Base-by-base conservation (phyloP, 192 early-diverging fungal species). In the Pilobolus umbonatus region DNA sequence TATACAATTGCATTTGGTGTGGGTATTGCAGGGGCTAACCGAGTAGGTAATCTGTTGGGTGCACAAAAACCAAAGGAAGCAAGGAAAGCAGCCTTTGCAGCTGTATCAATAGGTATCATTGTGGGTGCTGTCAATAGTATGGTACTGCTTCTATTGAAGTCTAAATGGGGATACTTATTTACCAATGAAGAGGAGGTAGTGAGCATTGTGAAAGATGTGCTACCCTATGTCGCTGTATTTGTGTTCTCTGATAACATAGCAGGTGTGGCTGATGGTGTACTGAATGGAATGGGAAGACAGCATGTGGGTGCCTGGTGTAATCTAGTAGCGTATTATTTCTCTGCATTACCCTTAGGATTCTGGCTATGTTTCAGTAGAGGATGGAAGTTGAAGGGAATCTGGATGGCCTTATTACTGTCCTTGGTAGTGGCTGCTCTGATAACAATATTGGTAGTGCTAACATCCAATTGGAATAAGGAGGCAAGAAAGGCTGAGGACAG, bases 191-290 rank as follows among this genome's bases (percentile, higher is more conserved):
- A 55, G 0, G 75, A 76, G 0, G 88, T 98, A 8, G 72, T 90
- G 28, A 59, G 58, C 3, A 64, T 86, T 6, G 89, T 94, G 0
- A 82, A 85, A 1, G 58, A 55, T 48, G 73, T 95, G 4, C 72
- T 95, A 68, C 93, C 93, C 0, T 65, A 88, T 19, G 86, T 79
- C n/a, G 91, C 91, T 0, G 14, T 84, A 22, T 90, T 84, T 72
- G 86, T 89, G 72, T 81, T 82, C 19, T 78, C 79, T 14, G 88
- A 90, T 56, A 79, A 80, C 3, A 68, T 80, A 2, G 78, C 80
- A 0, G 81, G 75, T 46, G 78, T 85, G n/a, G 77, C 84, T 2
- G 83, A 80, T 32, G 90, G 85, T 24, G 77, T 86, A 0, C 61
- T 94, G 31, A 75, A 88, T 39, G 92, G 92, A 12, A 85, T 81